These are phyloP conservation scores for Pichia sp. DNA, from an alignment of 1,139 yeast genomes.

Conservation along the genomic window DNA sequence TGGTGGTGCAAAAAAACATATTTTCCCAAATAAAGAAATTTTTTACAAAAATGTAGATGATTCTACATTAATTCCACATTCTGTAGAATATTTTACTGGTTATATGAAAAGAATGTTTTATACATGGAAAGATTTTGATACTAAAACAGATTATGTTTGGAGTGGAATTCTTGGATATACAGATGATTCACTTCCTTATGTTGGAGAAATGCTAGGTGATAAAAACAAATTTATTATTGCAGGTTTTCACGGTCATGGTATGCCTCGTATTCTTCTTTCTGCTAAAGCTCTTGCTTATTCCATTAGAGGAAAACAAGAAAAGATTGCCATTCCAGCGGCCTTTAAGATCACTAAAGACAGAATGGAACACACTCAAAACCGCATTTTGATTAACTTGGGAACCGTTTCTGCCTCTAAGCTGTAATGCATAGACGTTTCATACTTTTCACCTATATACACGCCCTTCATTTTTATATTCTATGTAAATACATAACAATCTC, in stretches of 20 bases:
- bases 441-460: no score
- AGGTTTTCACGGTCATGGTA: conserved; percentile 30
- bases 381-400: conserved; percentile 14
- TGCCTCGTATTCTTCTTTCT: conserved; percentile 24
- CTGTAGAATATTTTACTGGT: conserved; percentile 19
- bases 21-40: conserved; percentile 16
- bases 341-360: conserved; percentile 19
- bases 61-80: conserved; percentile 18
- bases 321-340: conserved; percentile 18
- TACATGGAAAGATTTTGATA: conserved; percentile 23
- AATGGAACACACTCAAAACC: conserved; percentile 13
- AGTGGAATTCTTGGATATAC: conserved; percentile 28
- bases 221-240: conserved; percentile 26
- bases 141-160: conserved; percentile 19
- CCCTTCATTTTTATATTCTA: no score
- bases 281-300: conserved; percentile 22
- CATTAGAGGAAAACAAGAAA: conserved; percentile 10
- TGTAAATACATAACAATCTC: no score
- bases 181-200: conserved; percentile 25
- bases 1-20: conserved; percentile 26
- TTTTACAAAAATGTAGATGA: conserved; percentile 27
- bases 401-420: conserved; percentile 2
- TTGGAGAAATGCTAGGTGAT: conserved; percentile 22
- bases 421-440: neutral
- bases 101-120: conserved; percentile 24